A percentile compares a stretch with the other conserved stretches of the same genome.
phyloP scores from a whole-genome alignment of 164 flowering plant genomes.

The Vitis vinifera region DNA sequence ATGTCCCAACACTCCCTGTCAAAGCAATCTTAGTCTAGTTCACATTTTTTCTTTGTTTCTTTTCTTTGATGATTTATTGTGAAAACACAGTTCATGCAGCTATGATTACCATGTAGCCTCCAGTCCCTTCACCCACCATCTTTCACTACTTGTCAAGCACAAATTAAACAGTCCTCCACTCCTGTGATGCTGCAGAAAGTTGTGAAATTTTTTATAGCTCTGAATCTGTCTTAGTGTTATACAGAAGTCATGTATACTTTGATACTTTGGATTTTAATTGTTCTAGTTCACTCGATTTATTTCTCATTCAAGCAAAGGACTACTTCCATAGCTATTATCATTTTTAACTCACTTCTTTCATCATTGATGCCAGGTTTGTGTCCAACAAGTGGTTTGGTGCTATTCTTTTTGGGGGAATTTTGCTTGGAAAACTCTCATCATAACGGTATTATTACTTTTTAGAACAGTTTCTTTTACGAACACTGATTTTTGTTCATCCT shows the following conservation, averaged over 20 bases:
- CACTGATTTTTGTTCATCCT: too few relatives aligned
- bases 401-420: constrained; percentile 64
- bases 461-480: too few relatives aligned
- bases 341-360: background rate
- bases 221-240: too few relatives aligned
- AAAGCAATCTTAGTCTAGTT: too few relatives aligned
- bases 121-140: background rate
- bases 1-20: too few relatives aligned
- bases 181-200: background rate
- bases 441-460: constrained; percentile 17
- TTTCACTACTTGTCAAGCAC: background rate
- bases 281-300: background rate
- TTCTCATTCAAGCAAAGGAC: background rate
- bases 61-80: background rate
- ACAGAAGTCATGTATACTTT: too few relatives aligned
- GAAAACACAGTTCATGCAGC: background rate
- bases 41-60: background rate
- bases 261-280: background rate
- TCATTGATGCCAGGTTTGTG: constrained; percentile 55
- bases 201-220: background rate
- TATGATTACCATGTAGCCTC: background rate
- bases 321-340: too few relatives aligned
- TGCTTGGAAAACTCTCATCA: constrained; percentile 61
- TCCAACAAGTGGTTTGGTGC: constrained; percentile 99
- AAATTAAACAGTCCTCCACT: background rate